Evolutionary conservation across 495 filamentous ascomycete genomes (phyloP), one percentile per base, ranked within the genome.

Genomic region (Tuber umbilicatum): DNA sequence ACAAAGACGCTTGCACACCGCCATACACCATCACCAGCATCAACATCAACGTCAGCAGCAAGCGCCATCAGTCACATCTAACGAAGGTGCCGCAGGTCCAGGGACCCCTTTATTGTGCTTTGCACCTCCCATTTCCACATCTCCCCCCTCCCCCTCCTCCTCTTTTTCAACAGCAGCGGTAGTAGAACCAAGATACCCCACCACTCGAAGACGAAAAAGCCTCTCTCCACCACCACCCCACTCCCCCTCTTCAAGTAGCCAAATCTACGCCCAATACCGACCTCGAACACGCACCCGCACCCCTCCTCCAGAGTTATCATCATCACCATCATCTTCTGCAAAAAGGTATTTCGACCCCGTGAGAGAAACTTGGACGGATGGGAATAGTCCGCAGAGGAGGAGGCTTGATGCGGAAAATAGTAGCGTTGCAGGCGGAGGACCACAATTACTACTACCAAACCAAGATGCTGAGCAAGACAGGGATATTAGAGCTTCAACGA

Each of bases 291-390:
- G 27, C n/a, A 31, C 55, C 10, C 27, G 55, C 27, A 31, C 55
- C 14, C 55, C 55, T 17, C 55, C 55, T 60, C n/a, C 12, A 9
- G 55, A 19, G 35, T 64, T 14, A 64, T 64, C 50, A 60, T 27
- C 27, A 35, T 35, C 55, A 27, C 55, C 55, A 64, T 60, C 37
- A 39, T 37, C 73, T 74, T 45, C 73, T 68, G 39, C 39, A 67
- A 72, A 64, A 38, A 74, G 69, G 68, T 80, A 73, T 43, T 80
- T 76, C 55, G 79, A 81, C 70, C 79, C 79, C n/a, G 79, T 75
- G 14, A 70, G 79, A 23, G 78, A 70, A 6, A 73, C 40, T 31
- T 81, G 72, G 67, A 80, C 79, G 45, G 55, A 64, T 27, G 31
- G 55, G 55, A 64, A 64, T 64, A 35, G 55, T 17, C 27, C 27